phyloP scores from a whole-genome alignment of 257 asterid species.

The Solanum rostratum region DNA sequence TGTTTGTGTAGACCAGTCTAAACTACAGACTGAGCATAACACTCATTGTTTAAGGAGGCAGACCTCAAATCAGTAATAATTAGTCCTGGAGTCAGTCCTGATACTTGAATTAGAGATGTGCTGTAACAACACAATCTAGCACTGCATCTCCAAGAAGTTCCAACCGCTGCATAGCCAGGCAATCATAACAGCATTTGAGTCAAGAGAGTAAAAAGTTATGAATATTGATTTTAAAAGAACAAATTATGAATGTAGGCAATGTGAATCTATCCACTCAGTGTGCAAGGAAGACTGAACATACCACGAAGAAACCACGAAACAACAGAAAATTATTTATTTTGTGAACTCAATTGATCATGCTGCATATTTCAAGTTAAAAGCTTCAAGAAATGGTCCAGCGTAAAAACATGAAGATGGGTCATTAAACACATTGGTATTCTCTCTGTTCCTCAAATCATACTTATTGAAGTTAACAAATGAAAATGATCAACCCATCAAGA shows the following conservation, averaged over 20 bases:
- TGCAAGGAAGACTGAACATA: not conserved
- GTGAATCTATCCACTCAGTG: not conserved
- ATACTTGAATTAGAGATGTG: constrained; percentile 34
- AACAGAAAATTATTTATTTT: not conserved
- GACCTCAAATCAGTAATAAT: constrained; percentile 82
- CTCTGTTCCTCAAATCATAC: not conserved
- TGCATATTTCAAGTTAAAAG: not conserved
- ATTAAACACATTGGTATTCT: not conserved
- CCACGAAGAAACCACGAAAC: not conserved
- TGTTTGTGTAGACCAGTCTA: constrained; percentile 54
- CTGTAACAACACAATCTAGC: constrained; percentile 53
- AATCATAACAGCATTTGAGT: not conserved
- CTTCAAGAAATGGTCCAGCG: not conserved
- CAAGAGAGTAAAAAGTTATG: not conserved
- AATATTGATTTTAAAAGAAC: not conserved
- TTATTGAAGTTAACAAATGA: not conserved
- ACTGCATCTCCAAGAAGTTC: constrained; percentile 87
- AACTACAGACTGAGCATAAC: constrained; percentile 54
- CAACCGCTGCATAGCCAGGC: constrained; percentile 35
- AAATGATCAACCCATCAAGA: not conserved
- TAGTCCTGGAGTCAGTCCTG: constrained; percentile 58
- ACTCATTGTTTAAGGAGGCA: constrained; percentile 69
- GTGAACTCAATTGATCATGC: not conserved
- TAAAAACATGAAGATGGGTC: not conserved
- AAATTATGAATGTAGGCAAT: not conserved